A percentile compares a stretch with the other conserved stretches of the same genome.
phyloP scores from a whole-genome alignment of 2,329 filamentous ascomycete species.

The Fusarium mundagurra region DNA sequence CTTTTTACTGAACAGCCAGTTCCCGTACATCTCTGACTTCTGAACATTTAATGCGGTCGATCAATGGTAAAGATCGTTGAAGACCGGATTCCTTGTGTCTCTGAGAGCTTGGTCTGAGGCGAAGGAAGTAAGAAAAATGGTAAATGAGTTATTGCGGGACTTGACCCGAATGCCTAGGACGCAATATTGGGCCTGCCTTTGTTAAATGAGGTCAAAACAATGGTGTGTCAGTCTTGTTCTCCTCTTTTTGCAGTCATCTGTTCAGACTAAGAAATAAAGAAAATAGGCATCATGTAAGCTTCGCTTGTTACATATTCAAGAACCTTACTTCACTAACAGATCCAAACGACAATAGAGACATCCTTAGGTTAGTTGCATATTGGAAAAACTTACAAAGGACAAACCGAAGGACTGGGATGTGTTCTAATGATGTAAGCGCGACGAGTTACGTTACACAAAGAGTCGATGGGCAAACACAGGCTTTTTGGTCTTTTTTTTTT shows the following conservation, averaged over 20 bases:
- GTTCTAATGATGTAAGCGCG: background rate
- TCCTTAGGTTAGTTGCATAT: fast-evolving
- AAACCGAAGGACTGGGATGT: fast-evolving
- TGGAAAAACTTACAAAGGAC: background rate
- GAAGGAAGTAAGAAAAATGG: fast-evolving
- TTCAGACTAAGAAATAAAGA: background rate
- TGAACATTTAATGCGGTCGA: background rate
- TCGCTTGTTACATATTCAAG: background rate
- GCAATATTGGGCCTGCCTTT: fast-evolving
- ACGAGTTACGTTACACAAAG: background rate
- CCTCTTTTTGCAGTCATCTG: background rate
- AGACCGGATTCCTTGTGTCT: background rate
- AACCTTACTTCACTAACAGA: background rate
- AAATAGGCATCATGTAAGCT: background rate
- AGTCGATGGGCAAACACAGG: background rate
- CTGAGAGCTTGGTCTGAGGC: background rate
- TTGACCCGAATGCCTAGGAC: fast-evolving
- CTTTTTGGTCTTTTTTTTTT: too few species aligned
- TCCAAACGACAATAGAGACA: background rate
- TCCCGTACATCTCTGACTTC: background rate
- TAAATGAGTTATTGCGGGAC: background rate
- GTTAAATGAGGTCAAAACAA: fast-evolving
- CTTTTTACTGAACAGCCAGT: background rate
- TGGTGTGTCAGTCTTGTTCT: background rate
- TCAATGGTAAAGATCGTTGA: too few species aligned